phyloP scores from a whole-genome alignment of 2,329 filamentous ascomycete species.

The Elsinoe australis region DNA sequence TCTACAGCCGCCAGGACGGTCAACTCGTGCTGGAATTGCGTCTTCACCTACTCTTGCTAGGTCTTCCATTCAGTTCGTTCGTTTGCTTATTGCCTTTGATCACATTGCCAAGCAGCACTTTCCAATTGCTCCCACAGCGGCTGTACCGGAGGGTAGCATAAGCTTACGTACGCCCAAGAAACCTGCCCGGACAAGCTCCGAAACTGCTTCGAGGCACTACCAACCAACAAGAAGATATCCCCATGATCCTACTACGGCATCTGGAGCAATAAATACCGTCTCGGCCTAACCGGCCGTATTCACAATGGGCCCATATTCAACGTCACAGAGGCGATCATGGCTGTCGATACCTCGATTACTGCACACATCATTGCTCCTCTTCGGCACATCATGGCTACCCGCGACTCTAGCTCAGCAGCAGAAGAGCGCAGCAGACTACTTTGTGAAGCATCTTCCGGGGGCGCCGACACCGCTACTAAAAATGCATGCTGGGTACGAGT shows the following conservation, averaged over 20 bases:
- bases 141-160: neutral
- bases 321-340: conserved; percentile 1
- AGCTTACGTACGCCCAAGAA: conserved; percentile 4
- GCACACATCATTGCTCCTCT: conserved; percentile 17
- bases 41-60: neutral
- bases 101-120: neutral
- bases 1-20: neutral
- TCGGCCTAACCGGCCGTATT: neutral
- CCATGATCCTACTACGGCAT: neutral
- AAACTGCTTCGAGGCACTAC: no score
- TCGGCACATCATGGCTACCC: conserved; percentile 17
- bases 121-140: neutral
- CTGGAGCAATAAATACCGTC: no score
- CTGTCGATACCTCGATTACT: neutral
- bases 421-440: conserved; percentile 76
- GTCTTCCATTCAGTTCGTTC: neutral
- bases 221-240: no score
- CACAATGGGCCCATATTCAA: conserved; percentile 1
- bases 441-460: conserved; percentile 75
- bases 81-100: neutral
- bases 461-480: conserved; percentile 74
- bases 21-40: neutral
- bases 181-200: neutral
- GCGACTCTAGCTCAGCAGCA: conserved; percentile 30
- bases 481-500: conserved; percentile 94